phyloP scores from a whole-genome alignment of 805 yeast genomes.

The Starmerella vaccinii region DNA sequence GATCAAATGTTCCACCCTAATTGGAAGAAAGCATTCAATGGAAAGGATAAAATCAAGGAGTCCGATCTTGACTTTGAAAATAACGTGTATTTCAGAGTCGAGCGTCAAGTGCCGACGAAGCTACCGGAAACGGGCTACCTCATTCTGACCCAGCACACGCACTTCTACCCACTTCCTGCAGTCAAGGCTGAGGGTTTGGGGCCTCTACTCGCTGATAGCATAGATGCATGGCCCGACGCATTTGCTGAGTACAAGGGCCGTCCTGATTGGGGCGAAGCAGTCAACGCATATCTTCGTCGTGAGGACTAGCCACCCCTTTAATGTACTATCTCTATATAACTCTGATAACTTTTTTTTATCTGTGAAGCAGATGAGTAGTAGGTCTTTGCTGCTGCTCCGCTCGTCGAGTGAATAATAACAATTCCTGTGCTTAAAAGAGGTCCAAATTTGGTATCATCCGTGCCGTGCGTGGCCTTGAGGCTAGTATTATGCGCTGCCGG shows the following conservation, averaged over 20 bases:
- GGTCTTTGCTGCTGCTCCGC: too few relatives aligned
- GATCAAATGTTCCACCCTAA: slow-evolving; percentile 39
- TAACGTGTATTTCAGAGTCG: slow-evolving; percentile 45
- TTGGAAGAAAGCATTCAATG: slow-evolving; percentile 33
- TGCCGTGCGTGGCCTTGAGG: too few relatives aligned
- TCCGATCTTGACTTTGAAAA: slow-evolving; percentile 31
- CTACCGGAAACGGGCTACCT: slow-evolving; percentile 41
- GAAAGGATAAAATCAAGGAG: neutral
- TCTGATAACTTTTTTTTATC: too few relatives aligned
- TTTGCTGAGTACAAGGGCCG: slow-evolving; percentile 20
- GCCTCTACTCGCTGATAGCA: slow-evolving; percentile 49
- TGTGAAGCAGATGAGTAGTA: too few relatives aligned
- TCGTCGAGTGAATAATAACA: too few relatives aligned
- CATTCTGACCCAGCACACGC: slow-evolving; percentile 47
- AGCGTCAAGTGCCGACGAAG: slow-evolving; percentile 47
- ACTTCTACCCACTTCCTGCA: slow-evolving; percentile 41
- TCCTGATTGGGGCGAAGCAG: slow-evolving; percentile 16
- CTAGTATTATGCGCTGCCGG: too few relatives aligned
- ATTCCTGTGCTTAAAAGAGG: too few relatives aligned
- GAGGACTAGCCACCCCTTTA: too few relatives aligned
- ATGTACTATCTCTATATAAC: too few relatives aligned
- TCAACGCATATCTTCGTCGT: slow-evolving; percentile 11
- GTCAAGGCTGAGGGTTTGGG: slow-evolving; percentile 39
- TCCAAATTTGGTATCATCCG: too few relatives aligned
- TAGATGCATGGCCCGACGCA: slow-evolving; percentile 33